These are phyloP conservation scores for Camellia oleifera DNA, from an alignment of 179 eudicot genomes.

Conservation along the genomic window DNA sequence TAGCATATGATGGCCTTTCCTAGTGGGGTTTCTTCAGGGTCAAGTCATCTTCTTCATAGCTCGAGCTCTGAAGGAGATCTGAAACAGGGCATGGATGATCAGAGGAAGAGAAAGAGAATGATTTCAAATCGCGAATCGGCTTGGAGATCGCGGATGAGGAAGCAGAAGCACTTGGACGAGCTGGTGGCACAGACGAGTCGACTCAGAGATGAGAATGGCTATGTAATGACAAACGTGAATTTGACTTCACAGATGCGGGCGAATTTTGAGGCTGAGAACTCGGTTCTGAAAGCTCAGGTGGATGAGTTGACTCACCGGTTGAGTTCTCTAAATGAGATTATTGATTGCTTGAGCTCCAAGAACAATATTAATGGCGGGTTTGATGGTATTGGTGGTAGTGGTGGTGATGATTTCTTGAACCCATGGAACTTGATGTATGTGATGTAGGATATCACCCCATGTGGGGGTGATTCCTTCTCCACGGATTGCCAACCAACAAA, in stretches of 20 bases:
- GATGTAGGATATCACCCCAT: neutral
- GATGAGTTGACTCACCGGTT: constrained; percentile 52
- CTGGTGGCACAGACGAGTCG: constrained; percentile 29
- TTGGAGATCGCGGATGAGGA: constrained; percentile 47
- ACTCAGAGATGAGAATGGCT: constrained; percentile 41
- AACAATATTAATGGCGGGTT: neutral
- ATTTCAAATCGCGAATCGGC: constrained; percentile 68
- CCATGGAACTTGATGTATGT: constrained; percentile 31
- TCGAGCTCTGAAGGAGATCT: constrained; percentile 22
- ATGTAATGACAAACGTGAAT: constrained; percentile 28
- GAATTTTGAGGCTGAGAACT: constrained; percentile 54
- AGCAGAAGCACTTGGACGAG: constrained; percentile 55
- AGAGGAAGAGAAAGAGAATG: constrained; percentile 63
- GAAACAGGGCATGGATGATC: constrained; percentile 27
- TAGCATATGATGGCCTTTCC: constrained; percentile 27
- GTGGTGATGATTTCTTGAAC: constrained; percentile 26
- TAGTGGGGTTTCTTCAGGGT: constrained; percentile 28
- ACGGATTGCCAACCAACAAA: no score
- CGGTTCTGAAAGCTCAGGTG: constrained; percentile 54
- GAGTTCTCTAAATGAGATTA: constrained; percentile 46
- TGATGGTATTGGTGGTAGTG: neutral
- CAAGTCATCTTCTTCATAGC: constrained; percentile 25
- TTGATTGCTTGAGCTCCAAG: constrained; percentile 23
- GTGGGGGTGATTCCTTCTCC: no score
- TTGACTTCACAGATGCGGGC: constrained; percentile 32